These are phyloP conservation scores for Yueomyces sinensis DNA, from an alignment of 805 yeast genomes.

Conservation along the genomic window DNA sequence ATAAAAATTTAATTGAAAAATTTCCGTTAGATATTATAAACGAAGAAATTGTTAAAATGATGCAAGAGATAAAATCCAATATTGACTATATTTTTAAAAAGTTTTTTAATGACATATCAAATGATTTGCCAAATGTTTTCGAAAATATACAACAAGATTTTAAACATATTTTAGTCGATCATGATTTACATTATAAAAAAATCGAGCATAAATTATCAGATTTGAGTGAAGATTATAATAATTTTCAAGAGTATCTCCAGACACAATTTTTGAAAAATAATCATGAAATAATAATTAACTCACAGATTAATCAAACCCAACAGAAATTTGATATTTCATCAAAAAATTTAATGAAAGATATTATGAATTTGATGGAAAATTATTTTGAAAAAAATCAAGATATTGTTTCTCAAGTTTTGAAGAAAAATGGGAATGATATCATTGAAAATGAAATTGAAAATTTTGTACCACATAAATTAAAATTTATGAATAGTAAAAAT, in stretches of 20 bases:
- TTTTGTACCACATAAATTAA: conserved; percentile 17
- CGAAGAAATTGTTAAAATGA: conserved; percentile 7
- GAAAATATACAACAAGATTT: conserved; percentile 10
- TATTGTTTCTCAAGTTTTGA: conserved; percentile 15
- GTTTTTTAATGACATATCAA: conserved; percentile 12
- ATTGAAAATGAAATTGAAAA: conserved; percentile 18
- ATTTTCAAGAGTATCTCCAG: conserved; percentile 19
- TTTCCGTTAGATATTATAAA: conserved; percentile 10
- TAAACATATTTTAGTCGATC: conserved; percentile 6
- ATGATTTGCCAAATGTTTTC: conserved; percentile 14
- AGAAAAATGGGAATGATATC: conserved; percentile 16
- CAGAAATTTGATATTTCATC: conserved; percentile 14
- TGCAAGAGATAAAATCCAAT: conserved; percentile 8
- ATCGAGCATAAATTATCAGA: conserved; percentile 18
- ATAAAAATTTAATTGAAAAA: conserved; percentile 5
- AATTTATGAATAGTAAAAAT: conserved; percentile 21
- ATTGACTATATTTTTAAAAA: conserved; percentile 13
- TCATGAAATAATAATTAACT: conserved; percentile 13
- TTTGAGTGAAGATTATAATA: conserved; percentile 21
- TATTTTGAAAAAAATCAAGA: conserved; percentile 15
- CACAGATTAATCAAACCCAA: conserved; percentile 15
- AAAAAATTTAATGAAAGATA: conserved; percentile 8
- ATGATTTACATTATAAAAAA: conserved; percentile 8
- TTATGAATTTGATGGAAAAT: conserved; percentile 12
- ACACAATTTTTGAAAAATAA: conserved; percentile 19